phyloP scores from a whole-genome alignment of 2,329 filamentous ascomycete genomes.

The Diaporthe batatas region DNA sequence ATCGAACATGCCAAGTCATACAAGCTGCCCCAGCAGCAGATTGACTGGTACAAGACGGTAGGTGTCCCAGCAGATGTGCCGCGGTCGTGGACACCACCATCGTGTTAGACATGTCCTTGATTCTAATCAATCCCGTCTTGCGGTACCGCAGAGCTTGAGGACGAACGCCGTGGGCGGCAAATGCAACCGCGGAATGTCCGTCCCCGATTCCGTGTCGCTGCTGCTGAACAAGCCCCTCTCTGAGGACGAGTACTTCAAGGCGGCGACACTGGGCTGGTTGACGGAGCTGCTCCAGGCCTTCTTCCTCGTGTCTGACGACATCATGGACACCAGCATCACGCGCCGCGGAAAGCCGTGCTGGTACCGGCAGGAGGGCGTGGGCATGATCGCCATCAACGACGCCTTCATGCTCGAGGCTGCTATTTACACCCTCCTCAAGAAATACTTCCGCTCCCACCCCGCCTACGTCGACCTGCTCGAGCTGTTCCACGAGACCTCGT shows the following conservation, averaged over 20 bases:
- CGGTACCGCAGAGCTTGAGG: conserved; percentile 75
- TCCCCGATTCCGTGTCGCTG: conserved; percentile 89
- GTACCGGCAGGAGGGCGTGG: conserved; percentile 91
- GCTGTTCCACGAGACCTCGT: conserved; percentile 94
- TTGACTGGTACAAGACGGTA: conserved; percentile 90
- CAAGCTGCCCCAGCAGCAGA: conserved; percentile 83
- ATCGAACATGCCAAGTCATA: conserved; percentile 83
- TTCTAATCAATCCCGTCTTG: conserved; percentile 40
- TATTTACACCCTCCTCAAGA: conserved; percentile 94
- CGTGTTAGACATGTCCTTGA: neutral
- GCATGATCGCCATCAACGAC: conserved; percentile 98
- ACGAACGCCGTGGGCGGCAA: conserved; percentile 94
- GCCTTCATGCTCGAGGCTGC: conserved; percentile 92
- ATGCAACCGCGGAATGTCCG: conserved; percentile 98
- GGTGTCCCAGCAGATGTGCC: conserved; percentile 45
- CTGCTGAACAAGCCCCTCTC: conserved; percentile 79
- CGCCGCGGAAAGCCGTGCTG: conserved; percentile 95
- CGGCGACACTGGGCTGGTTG: conserved; percentile 94
- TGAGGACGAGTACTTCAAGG: conserved; percentile 87
- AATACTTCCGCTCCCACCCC: conserved; percentile 90
- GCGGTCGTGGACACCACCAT: neutral
- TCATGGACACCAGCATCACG: conserved; percentile 97
- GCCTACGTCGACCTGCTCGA: conserved; percentile 92
- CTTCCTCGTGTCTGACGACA: conserved; percentile 98
- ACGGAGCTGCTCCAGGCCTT: conserved; percentile 98